phyloP scores from a whole-genome alignment of 108 stramenopile species.

The Asterionellopsis glacialis region DNA sequence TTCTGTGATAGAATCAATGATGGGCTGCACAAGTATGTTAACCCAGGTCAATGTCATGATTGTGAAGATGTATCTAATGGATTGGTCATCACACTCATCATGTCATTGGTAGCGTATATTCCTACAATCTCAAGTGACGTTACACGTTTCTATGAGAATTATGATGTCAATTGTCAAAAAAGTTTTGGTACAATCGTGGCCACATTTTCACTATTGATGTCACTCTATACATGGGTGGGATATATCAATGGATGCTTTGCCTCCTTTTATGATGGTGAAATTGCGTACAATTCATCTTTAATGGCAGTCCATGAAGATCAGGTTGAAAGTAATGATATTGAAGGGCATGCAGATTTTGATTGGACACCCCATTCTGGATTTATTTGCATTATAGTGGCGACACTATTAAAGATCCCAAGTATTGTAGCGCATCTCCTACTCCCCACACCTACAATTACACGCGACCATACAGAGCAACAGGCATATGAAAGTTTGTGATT shows the following conservation, averaged over 20 bases:
- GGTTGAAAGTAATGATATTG: neutral
- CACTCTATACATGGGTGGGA: neutral
- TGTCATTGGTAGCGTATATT: slow-evolving; percentile 13
- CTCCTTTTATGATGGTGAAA: slow-evolving; percentile 2
- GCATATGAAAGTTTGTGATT: slow-evolving; percentile 13
- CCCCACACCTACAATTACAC: slow-evolving; percentile 15
- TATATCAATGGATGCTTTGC: slow-evolving; percentile 8
- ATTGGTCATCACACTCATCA: slow-evolving; percentile 18
- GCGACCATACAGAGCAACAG: slow-evolving; percentile 9
- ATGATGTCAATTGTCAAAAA: slow-evolving; percentile 20
- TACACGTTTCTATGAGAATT: slow-evolving; percentile 6
- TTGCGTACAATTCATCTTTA: neutral
- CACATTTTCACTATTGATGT: neutral
- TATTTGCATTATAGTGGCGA: slow-evolving; percentile 4
- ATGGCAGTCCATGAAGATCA: neutral
- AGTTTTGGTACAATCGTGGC: slow-evolving; percentile 2
- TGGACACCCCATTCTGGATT: slow-evolving; percentile 5
- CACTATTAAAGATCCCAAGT: neutral
- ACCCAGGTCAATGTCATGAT: slow-evolving; percentile 16
- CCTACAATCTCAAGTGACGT: slow-evolving; percentile 6
- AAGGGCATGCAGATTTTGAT: neutral
- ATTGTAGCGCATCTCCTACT: slow-evolving; percentile 3
- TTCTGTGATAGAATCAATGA: slow-evolving; percentile 20
- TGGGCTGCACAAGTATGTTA: slow-evolving; percentile 15
- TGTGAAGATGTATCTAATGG: slow-evolving; percentile 22